These are phyloP conservation scores for Furcasterigmium furcatum DNA, from an alignment of 2,329 filamentous ascomycete species.

Conservation along the genomic window DNA sequence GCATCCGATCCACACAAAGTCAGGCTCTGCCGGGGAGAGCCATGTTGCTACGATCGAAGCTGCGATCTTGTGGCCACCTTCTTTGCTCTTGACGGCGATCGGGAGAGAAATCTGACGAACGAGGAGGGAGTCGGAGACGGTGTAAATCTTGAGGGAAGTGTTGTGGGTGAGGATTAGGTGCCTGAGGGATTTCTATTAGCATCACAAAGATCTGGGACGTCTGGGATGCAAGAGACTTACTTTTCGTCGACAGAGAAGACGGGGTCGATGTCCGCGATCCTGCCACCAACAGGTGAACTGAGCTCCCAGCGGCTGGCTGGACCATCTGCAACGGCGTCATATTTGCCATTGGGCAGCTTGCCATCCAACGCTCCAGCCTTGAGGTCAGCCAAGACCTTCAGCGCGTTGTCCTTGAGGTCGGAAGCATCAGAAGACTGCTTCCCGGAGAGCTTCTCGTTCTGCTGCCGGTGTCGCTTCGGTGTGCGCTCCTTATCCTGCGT, in stretches of 20 bases:
- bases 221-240: slow-evolving; percentile 35
- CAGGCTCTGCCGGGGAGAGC: slow-evolving; percentile 32
- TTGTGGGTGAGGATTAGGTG: slow-evolving; percentile 73
- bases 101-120: slow-evolving; percentile 65
- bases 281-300: slow-evolving; percentile 62
- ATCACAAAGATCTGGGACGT: slow-evolving; percentile 1
- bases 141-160: slow-evolving; percentile 76
- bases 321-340: slow-evolving; percentile 6
- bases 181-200: slow-evolving; percentile 39
- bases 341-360: slow-evolving; percentile 6
- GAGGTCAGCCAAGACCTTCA: slow-evolving; percentile 11
- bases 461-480: slow-evolving; percentile 30
- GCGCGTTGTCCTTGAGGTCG: slow-evolving; percentile 11
- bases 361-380: slow-evolving; percentile 8
- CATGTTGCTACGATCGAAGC: slow-evolving; percentile 38
- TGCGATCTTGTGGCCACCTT: slow-evolving; percentile 17
- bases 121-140: slow-evolving; percentile 75
- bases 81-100: slow-evolving; percentile 15
- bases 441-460: slow-evolving; percentile 18
- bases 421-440: slow-evolving; percentile 6
- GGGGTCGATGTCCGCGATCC: slow-evolving; percentile 63
- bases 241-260: slow-evolving; percentile 59
- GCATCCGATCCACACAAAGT: slow-evolving; percentile 57
- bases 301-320: slow-evolving; percentile 46
- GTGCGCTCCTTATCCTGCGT: slow-evolving; percentile 36